Conservation (phyloP, 371 early-diverging fungal species). For the Nematocida minor region DNA sequence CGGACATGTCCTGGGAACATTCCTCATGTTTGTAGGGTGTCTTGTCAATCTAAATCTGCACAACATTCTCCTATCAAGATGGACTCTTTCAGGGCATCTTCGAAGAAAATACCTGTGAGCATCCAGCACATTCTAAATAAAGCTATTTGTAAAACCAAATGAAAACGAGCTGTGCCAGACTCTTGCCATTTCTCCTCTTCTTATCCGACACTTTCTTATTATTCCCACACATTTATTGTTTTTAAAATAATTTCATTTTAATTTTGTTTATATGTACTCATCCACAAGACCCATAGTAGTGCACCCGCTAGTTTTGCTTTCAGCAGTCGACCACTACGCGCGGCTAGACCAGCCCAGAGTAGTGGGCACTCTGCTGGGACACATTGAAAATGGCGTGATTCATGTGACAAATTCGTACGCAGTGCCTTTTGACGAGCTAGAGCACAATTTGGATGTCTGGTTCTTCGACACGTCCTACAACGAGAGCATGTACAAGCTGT, state of each 20-base stretch:
- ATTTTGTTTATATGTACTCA: constrained; percentile 26
- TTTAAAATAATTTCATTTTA: constrained; percentile 34
- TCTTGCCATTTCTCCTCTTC: too few relatives aligned
- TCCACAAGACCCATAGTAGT: constrained; percentile 70
- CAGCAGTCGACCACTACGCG: constrained; percentile 96
- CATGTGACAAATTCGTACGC: constrained; percentile 97
- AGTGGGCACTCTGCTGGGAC: constrained; percentile 92
- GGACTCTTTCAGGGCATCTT: constrained; percentile 5
- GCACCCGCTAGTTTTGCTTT: constrained; percentile 92
- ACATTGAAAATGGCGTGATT: constrained; percentile 70
- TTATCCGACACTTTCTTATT: too few relatives aligned
- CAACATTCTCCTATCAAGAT: constrained; percentile 34
- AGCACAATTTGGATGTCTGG: constrained; percentile 93
- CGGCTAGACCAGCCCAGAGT: constrained; percentile 88
- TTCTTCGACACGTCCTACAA: constrained; percentile 97
- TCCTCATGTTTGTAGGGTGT: constrained; percentile 32
- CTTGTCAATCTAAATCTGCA: constrained; percentile 17
- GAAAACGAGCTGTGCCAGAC: too few relatives aligned
- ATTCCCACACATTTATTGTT: neutral
- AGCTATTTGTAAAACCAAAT: too few relatives aligned
- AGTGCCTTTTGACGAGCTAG: constrained; percentile 78
- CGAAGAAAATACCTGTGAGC: neutral
- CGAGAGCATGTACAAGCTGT: constrained; percentile 96
- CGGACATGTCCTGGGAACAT: constrained; percentile 14
- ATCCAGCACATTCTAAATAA: too few relatives aligned